Base-by-base conservation (phyloP, 306 rosid species). In the Acacia acuminata region DNA sequence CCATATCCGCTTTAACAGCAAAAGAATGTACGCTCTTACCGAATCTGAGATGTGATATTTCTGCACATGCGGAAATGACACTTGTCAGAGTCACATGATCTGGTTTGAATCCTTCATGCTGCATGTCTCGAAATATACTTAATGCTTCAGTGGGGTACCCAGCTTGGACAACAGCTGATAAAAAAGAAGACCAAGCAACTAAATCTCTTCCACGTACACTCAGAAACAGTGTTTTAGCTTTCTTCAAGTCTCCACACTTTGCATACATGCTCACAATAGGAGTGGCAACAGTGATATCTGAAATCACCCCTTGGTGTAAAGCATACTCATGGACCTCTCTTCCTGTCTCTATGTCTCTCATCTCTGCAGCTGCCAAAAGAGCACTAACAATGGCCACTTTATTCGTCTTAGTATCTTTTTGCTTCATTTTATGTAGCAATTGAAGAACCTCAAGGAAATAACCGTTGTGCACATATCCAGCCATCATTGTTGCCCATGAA, bases 151-250 rank as follows among this genome's bases (percentile, higher is more conserved):
- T 80, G 51, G 87, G 76, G 75, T 86, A 90, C 47, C 92, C 94
- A 24, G 89, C 86, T 79, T 90, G 90, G 69, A 87, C 91, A 78
- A 87, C 84, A 77, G 90, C 90, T 71, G 90, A 89, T 77, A 88
- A 74, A 84, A 89, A 86, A 3, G 95, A 92, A 83, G 91, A 90
- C 89, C 89, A 90, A 84, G 91, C 89, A 82, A 93, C 86, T 53
- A 80, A 55, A 87, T 93, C 95, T 85, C 83, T 91, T 51, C 67
- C 81, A 58, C 76, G 70, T 64, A 87, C 81, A 82, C 82, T 77
- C 75, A 58, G 30, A 74, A 93, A 91, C 65, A 90, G 71, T n/a
- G 86, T 78, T 83, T 72, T 87, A 47, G 92, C 94, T 77, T 78
- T 84, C 73, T 71, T 88, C 79, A 90, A 69, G 72, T 90, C 92